phyloP scores from a whole-genome alignment of 1,284 basidiomycete species.

The Ceratobasidium sp. region DNA sequence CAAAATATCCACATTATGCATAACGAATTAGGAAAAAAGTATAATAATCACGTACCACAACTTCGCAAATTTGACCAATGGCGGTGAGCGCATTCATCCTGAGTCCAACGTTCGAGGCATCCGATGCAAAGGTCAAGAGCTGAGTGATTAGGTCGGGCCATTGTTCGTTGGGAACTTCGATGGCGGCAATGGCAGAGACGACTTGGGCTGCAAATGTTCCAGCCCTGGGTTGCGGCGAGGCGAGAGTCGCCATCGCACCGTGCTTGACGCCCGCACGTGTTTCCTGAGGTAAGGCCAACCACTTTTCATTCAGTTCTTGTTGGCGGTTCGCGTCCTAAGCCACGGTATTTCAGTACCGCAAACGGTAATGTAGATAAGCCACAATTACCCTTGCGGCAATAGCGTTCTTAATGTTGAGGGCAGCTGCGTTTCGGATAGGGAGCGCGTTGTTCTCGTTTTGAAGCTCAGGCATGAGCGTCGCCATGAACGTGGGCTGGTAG shows the following conservation, averaged over 20 bases:
- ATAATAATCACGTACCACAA: constrained; percentile 70
- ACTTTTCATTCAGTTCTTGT: constrained; percentile 75
- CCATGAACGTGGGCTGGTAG: constrained; percentile 67
- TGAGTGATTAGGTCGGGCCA: constrained; percentile 92
- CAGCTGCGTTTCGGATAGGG: constrained; percentile 90
- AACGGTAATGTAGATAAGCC: constrained; percentile 41
- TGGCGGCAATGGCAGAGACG: constrained; percentile 89
- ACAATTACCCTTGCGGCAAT: constrained; percentile 81
- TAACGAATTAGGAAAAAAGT: constrained; percentile 31
- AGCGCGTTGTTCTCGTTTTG: constrained; percentile 72
- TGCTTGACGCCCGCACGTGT: constrained; percentile 86
- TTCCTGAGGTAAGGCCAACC: constrained; percentile 75
- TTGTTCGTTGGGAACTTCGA: constrained; percentile 85
- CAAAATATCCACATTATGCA: constrained; percentile 42
- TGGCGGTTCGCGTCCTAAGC: constrained; percentile 77
- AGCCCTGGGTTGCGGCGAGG: constrained; percentile 72
- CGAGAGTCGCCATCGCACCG: constrained; percentile 81
- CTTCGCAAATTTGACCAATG: constrained; percentile 96
- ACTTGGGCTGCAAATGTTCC: constrained; percentile 91
- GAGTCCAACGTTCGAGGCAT: constrained; percentile 75
- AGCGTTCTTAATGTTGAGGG: constrained; percentile 96
- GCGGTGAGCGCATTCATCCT: constrained; percentile 90
- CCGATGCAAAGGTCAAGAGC: constrained; percentile 85
- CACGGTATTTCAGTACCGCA: constrained; percentile 45
- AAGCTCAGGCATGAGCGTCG: constrained; percentile 82